phyloP scores from a whole-genome alignment of 225 moss, liverwort and hornwort genomes.

The Asterella californica region DNA sequence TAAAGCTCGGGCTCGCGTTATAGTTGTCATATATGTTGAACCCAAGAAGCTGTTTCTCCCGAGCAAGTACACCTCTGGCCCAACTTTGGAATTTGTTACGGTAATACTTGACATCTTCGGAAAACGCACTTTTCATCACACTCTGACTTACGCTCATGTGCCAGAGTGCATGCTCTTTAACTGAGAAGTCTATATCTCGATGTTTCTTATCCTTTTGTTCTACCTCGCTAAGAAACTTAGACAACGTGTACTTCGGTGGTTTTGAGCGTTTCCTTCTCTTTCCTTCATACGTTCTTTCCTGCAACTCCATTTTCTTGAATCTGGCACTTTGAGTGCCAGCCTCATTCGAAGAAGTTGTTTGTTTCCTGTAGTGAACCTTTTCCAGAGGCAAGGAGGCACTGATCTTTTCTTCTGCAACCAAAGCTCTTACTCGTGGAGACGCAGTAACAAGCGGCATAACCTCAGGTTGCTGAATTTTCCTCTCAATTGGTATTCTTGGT shows the following conservation, averaged over 20 bases:
- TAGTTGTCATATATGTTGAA: constrained; percentile 49
- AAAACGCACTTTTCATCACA: constrained; percentile 50
- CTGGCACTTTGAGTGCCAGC: constrained; percentile 23
- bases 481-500: not conserved
- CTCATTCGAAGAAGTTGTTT: not conserved
- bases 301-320: constrained; percentile 51
- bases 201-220: constrained; percentile 47
- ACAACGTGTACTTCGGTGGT: constrained; percentile 56
- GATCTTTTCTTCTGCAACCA: not conserved
- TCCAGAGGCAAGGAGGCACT: not conserved
- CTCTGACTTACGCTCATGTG: constrained; percentile 62
- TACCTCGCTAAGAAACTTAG: constrained; percentile 52
- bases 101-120: constrained; percentile 65
- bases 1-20: constrained; percentile 49
- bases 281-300: constrained; percentile 21
- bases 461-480: not conserved
- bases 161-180: constrained; percentile 77
- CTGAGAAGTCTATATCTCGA: constrained; percentile 61
- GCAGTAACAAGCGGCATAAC: not conserved
- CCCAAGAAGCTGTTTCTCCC: constrained; percentile 59
- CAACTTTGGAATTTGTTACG: constrained; percentile 68
- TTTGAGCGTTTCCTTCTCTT: constrained; percentile 35
- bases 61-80: constrained; percentile 66
- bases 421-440: constrained; percentile 6
- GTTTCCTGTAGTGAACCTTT: not conserved